Evolutionary conservation across 2,329 filamentous ascomycete genomes (phyloP), one percentile per base, ranked within the genome.

Genomic region (Xylaria sp.): DNA sequence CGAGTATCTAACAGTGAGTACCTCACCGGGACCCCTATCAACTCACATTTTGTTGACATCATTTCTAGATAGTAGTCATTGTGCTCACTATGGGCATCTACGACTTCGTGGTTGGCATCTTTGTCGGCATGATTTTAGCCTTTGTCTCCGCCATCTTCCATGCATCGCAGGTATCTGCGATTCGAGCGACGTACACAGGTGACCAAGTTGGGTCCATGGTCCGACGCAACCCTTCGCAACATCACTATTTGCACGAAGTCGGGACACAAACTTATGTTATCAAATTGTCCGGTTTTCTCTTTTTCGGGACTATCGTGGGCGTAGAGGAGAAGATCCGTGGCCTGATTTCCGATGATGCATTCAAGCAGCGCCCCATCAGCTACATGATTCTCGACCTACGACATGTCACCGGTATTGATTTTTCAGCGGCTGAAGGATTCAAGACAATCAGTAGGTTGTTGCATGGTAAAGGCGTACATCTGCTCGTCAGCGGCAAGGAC

Each of bases 241-340:
- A 94, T 68, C 89, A 92, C 67, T 99, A 96, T 76, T 83, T 99
- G 4, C 90, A 90, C 68, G 87, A 95, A 72, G 94, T 96, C 18
- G 94, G 95, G 3, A 87, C 89, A 36, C 96, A 99, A 78, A 96
- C 97, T 39, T 91, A 93, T 66, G 90, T 98, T 58, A 91, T 97
- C 75, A 98, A 98, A 79, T 86, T 99, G 18, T 91, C 92, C 0
- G 95, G 96, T 0, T 98, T 95, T 76, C 87, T 99, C n/a, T 99
- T 99, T 84, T 99, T 99, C 73, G 96, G 96, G 18, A 98, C 94
- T 2, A 97, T 99, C 72, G 95, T 97, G 61, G 93, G 93, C 56
- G 95, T 99, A 0, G 96, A 99, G 79, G 92, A 93, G 70, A 91
- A 91, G 71, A 94, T 98, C 69, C 89, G 94, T 25, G 89, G 86